Percentiles rank a stretch among this genome's conserved stretches.
Conservation (phyloP, 2,329 filamentous ascomycete species). For the Berkeleyomyces rouxiae region DNA sequence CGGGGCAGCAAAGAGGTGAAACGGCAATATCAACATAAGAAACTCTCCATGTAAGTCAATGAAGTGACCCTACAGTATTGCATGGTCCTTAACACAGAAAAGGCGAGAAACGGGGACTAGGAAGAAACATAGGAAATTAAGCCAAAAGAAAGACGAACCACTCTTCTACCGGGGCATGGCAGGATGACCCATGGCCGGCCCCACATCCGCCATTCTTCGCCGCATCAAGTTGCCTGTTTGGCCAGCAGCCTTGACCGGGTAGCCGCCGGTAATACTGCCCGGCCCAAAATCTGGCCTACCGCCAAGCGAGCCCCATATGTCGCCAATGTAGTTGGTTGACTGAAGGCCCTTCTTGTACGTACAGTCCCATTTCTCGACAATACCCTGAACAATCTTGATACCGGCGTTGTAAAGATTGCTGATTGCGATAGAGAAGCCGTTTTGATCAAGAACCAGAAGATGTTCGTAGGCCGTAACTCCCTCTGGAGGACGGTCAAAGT, state of each 20-base stretch:
- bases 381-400: constrained; percentile 45
- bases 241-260: constrained; percentile 17
- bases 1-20: neutral
- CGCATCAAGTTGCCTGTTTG: constrained; percentile 6
- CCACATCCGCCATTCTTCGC: neutral
- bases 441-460: constrained; percentile 42
- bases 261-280: constrained; percentile 28
- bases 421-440: constrained; percentile 45
- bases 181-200: neutral
- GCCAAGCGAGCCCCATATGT: constrained; percentile 53
- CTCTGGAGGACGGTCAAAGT: constrained; percentile 54
- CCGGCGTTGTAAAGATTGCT: constrained; percentile 52
- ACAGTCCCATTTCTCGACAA: constrained; percentile 42
- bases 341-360: constrained; percentile 40
- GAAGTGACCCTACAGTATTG: neutral
- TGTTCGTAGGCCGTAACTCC: constrained; percentile 40
- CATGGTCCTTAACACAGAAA: neutral
- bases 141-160: neutral
- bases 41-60: neutral
- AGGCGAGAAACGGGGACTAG: neutral
- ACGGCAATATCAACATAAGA: neutral
- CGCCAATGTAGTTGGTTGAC: constrained; percentile 50
- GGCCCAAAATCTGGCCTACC: constrained; percentile 49
- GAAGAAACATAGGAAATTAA: neutral
- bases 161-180: neutral